Percentiles rank a stretch among this genome's conserved stretches.
Conservation (phyloP, 805 yeast genomes). For the Candida anglica region DNA sequence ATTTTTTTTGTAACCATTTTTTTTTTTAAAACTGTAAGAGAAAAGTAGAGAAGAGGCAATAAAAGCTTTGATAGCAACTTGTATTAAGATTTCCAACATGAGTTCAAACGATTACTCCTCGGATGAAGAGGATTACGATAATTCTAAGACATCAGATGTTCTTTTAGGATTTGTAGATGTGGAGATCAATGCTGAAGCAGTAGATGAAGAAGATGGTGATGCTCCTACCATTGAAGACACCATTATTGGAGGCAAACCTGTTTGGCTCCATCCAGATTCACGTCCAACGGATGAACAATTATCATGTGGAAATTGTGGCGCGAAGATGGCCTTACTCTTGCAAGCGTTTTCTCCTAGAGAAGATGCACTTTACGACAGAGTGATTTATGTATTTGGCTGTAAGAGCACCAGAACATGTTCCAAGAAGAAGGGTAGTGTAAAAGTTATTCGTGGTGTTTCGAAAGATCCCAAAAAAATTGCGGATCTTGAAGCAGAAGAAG, state of each 20-base stretch:
- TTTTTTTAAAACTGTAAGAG: background rate
- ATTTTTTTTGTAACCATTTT: background rate
- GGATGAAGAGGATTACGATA: slow-evolving; percentile 39
- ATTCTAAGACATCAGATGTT: slow-evolving; percentile 33
- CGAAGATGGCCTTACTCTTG: slow-evolving; percentile 59
- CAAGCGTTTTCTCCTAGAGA: slow-evolving; percentile 84
- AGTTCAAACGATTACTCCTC: slow-evolving; percentile 48
- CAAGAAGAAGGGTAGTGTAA: slow-evolving; percentile 63
- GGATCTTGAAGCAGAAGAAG: slow-evolving; percentile 32
- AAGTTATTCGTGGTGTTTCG: slow-evolving; percentile 72
- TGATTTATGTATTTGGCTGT: slow-evolving; percentile 79
- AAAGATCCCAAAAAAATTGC: slow-evolving; percentile 52
- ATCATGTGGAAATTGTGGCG: slow-evolving; percentile 63
- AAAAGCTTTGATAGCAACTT: background rate
- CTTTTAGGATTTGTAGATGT: slow-evolving; percentile 65
- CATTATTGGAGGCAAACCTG: slow-evolving; percentile 69
- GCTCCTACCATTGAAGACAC: slow-evolving; percentile 55
- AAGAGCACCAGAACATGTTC: slow-evolving; percentile 52
- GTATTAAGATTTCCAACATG: slow-evolving; percentile 12
- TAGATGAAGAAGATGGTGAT: slow-evolving; percentile 40
- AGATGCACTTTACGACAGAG: slow-evolving; percentile 70
- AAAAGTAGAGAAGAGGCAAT: too few species aligned
- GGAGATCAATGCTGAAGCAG: too few species aligned
- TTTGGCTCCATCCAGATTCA: slow-evolving; percentile 64
- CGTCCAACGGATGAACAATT: slow-evolving; percentile 51